phyloP scores from a whole-genome alignment of 352 stramenopile species.

The Pythium insidiosum region DNA sequence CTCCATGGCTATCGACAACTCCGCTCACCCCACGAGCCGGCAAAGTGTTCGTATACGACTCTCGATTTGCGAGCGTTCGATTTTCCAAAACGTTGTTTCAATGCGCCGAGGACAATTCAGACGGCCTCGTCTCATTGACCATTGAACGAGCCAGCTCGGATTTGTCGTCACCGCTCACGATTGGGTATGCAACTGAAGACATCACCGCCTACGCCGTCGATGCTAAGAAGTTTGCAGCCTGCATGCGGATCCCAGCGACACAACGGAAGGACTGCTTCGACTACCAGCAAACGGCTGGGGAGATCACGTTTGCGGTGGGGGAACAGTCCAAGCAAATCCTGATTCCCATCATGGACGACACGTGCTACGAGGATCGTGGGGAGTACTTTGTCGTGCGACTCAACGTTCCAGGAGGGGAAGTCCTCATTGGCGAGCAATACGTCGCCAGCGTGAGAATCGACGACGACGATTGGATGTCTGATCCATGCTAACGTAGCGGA shows the following conservation, averaged over 20 bases:
- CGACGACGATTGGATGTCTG: conserved; percentile 84
- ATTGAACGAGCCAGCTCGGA: conserved; percentile 32
- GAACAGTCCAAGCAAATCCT: conserved; percentile 83
- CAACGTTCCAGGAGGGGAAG: conserved; percentile 85
- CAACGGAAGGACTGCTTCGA: conserved; percentile 55
- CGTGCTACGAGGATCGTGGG: conserved; percentile 80
- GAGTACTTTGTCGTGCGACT: conserved; percentile 91
- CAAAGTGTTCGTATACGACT: conserved; percentile 63
- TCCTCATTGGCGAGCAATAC: conserved; percentile 87
- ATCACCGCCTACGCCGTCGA: conserved; percentile 52
- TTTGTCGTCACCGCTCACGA: conserved; percentile 36
- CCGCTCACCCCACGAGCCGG: conserved; percentile 26
- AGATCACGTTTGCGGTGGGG: conserved; percentile 86
- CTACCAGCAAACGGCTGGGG: conserved; percentile 72
- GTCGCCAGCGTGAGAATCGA: conserved; percentile 87
- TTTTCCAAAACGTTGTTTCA: conserved; percentile 54
- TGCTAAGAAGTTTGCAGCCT: conserved; percentile 42
- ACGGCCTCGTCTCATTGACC: conserved; percentile 52
- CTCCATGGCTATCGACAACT: conserved; percentile 45
- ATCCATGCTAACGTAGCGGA: conserved; percentile 28
- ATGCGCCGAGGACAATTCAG: conserved; percentile 52
- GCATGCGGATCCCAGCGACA: conserved; percentile 42
- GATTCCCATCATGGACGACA: conserved; percentile 92
- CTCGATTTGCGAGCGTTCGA: conserved; percentile 33
- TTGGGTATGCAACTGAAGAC: conserved; percentile 75